Conservation (phyloP, 257 asterid species). For the Echites panduratus region DNA sequence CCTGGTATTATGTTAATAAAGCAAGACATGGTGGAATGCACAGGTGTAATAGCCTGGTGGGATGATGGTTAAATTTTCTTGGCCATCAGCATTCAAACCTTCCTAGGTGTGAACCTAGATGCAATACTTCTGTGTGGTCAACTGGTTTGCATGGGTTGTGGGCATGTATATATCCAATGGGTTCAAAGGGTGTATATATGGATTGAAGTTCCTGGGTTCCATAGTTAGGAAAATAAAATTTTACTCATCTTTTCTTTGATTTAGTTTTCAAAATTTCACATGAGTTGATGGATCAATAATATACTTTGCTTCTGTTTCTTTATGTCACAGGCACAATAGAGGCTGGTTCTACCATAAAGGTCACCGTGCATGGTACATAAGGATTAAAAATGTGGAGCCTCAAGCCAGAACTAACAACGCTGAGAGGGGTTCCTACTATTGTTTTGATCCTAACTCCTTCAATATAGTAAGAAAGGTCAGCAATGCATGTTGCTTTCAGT, state of each 20-base stretch:
- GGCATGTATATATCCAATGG: not conserved
- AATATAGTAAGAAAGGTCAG: conserved; percentile 69
- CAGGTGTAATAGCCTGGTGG: not conserved
- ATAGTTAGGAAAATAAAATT: not conserved
- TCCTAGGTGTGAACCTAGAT: not conserved
- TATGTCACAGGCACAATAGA: conserved; percentile 49
- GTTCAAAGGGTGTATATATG: not conserved
- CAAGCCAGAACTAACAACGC: conserved; percentile 50
- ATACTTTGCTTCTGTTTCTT: not conserved
- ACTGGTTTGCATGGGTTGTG: not conserved
- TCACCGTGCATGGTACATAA: conserved; percentile 56
- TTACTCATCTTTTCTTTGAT: not conserved
- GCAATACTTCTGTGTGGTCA: not conserved
- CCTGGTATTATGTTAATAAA: too few relatives aligned
- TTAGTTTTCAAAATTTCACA: not conserved
- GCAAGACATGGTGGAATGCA: too few relatives aligned
- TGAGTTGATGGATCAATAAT: not conserved
- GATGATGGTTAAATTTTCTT: not conserved
- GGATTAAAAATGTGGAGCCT: conserved; percentile 63
- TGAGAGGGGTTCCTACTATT: conserved; percentile 65
- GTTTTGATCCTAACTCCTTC: conserved; percentile 75
- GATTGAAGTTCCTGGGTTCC: not conserved
- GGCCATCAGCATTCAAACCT: not conserved
- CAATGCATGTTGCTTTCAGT: not conserved
- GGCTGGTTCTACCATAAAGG: conserved; percentile 89